These are phyloP conservation scores for Microstegium vimineum DNA, from an alignment of 176 grass and related monocot species.

Conservation along the genomic window DNA sequence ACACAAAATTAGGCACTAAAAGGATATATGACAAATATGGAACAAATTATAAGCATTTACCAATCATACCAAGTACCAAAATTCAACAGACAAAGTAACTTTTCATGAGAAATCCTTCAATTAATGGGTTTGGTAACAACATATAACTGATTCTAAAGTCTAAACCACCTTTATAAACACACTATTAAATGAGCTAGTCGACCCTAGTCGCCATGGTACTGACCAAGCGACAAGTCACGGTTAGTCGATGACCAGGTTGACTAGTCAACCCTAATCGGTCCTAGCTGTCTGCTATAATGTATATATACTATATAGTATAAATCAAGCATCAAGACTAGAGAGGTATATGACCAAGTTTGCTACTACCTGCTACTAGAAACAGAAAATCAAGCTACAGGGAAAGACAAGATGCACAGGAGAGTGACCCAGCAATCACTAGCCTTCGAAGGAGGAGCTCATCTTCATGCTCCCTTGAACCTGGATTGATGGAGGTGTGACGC, in stretches of 20 bases:
- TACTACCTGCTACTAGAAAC: neutral
- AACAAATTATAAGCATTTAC: neutral
- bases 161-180: neutral
- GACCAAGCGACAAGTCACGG: neutral
- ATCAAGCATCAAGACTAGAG: neutral
- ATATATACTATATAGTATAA: neutral
- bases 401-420: neutral
- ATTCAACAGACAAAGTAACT: neutral
- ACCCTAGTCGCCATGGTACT: neutral
- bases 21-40: neutral
- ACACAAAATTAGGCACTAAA: neutral
- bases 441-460: neutral
- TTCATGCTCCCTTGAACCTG: neutral
- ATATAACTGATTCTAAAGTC: neutral
- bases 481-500: neutral
- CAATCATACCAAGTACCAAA: neutral
- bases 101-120: neutral
- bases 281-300: neutral
- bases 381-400: neutral
- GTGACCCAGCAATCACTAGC: neutral
- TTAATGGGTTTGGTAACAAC: neutral
- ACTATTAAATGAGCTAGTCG: neutral
- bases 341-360: neutral
- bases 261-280: neutral
- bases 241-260: neutral